These are phyloP conservation scores for Teratosphaeria epicoccoides DNA, from an alignment of 2,329 filamentous ascomycete genomes.

Conservation along the genomic window DNA sequence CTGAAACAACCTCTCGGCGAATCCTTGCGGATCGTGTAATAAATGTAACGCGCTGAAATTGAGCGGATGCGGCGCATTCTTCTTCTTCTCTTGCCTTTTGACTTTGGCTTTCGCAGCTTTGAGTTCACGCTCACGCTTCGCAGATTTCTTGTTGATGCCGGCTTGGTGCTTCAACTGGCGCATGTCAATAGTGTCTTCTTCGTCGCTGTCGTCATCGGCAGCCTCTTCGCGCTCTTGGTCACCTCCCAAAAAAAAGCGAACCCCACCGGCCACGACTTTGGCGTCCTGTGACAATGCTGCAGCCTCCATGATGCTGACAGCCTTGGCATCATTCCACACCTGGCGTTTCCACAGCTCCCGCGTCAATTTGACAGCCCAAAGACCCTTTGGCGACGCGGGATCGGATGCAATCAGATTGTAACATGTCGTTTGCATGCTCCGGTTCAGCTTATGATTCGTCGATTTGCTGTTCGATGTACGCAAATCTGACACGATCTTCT, in stretches of 20 bases:
- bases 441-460: constrained; percentile 86
- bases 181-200: constrained; percentile 65
- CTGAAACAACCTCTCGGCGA: constrained; percentile 78
- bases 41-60: constrained; percentile 96
- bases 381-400: constrained; percentile 68
- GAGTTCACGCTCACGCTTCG: constrained; percentile 70
- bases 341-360: constrained; percentile 94
- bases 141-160: constrained; percentile 92
- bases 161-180: constrained; percentile 72
- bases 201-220: constrained; percentile 72
- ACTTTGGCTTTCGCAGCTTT: constrained; percentile 73
- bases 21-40: constrained; percentile 86
- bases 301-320: constrained; percentile 98
- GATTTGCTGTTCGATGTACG: constrained; percentile 76
- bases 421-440: constrained; percentile 83
- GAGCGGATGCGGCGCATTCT: constrained; percentile 72
- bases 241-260: constrained; percentile 89
- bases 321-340: constrained; percentile 87
- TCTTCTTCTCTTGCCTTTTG: constrained; percentile 76
- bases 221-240: constrained; percentile 92
- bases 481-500: constrained; percentile 85
- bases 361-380: constrained; percentile 95
- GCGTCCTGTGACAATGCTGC: constrained; percentile 80
- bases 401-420: constrained; percentile 87
- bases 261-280: constrained; percentile 79